Base-by-base conservation (phyloP, 1,284 basidiomycete species). In the Puccinia triticina region DNA sequence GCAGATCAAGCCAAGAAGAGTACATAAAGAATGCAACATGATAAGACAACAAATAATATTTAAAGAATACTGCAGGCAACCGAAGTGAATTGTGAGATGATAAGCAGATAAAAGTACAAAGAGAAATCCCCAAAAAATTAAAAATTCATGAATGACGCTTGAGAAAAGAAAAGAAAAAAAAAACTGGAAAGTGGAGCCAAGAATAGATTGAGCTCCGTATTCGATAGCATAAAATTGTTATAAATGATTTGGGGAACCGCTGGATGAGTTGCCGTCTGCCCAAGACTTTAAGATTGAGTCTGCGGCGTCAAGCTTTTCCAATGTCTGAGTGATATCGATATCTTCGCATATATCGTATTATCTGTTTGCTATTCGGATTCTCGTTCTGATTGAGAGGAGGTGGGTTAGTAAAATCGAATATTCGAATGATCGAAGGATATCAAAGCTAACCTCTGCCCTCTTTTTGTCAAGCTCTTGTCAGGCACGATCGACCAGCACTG, bases 401-500 rank as follows among this genome's bases (percentile, higher is more conserved):
- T 37, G 26, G 2, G 23, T 2, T 4, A 64, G 74, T 53, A n/a
- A 83, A 37, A 8, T 77, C 76, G 61, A 82, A 72, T 43, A 84
- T 2, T 50, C 18, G 8, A 50, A 21, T 14, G 81, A 2, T 21
- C 4, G 59, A 55, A 40, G 66, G 84, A 66, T 84, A 83, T 84
- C 84, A 72, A 80, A 55, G 90, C 92, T 85, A 84, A 94, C 94
- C 88, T 96, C 94, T 81, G 91, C 88, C 23, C 95, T 89, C 78
- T 91, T 89, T 32, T 91, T 85, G 91, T 92, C 26, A 89, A 89
- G 18, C 97, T 88, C 85, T 95, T 93, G 83, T 91, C 89, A 91
- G 93, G 96, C 0, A 91, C 90, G 16, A 95, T 86, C 87, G 94
- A 93, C 85, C 93, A 92, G 80, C 90, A 92, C 86, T 98, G 97